Base-by-base conservation (phyloP, 2,329 filamentous ascomycete genomes). In the Salinomyces thailandicus region DNA sequence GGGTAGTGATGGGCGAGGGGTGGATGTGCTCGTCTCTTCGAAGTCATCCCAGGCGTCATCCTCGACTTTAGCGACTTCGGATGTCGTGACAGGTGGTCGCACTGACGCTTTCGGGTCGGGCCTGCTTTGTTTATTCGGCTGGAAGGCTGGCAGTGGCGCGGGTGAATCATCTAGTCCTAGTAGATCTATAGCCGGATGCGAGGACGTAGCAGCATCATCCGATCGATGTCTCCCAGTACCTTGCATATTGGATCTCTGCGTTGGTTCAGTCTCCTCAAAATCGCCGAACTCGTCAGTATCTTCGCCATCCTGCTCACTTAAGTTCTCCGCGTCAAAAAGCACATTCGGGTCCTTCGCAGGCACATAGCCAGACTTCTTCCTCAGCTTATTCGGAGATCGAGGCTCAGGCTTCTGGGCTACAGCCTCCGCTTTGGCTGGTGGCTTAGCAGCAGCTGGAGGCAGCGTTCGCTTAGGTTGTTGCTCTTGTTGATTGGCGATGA, bases 21-120 rank as follows among this genome's bases (percentile, higher is more conserved):
- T 8, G 32, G 13, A 33, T 14, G 7, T 8, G 9, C 46, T 34
- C 7, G 43, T 39, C 26, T 59, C 53, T n/a, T 26, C 22, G 27
- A 69, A 69, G 32, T 66, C 63, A 34, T 67, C 66, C 66, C 67
- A 69, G 5, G 49, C 47, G 22, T 65, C 62, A 26, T 54, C 49
- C 4, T 51, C 47, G 11, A 30, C 35, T 26, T 24, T 31, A 7
- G 20, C 20, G 20, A 24, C n/a, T 7, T n/a, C 7, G 11, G 27
- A 30, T 16, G 27, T 30, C n/a, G n/a, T n/a, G n/a, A n/a, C n/a
- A n/a, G n/a, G n/a, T n/a, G n/a, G n/a, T n/a, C n/a, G n/a, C n/a
- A n/a, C n/a, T 26, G 22, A 26, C 22, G 22, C 9, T 9, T 3
- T n/a, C 22, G 22, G 22, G 7, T 12, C 27, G 11, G 11, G 8